A percentile compares a stretch with the other conserved stretches of the same genome.
Evolutionary conservation across 495 filamentous ascomycete genomes (phyloP).

Genomic region (Tuber microsphaerosporum): DNA sequence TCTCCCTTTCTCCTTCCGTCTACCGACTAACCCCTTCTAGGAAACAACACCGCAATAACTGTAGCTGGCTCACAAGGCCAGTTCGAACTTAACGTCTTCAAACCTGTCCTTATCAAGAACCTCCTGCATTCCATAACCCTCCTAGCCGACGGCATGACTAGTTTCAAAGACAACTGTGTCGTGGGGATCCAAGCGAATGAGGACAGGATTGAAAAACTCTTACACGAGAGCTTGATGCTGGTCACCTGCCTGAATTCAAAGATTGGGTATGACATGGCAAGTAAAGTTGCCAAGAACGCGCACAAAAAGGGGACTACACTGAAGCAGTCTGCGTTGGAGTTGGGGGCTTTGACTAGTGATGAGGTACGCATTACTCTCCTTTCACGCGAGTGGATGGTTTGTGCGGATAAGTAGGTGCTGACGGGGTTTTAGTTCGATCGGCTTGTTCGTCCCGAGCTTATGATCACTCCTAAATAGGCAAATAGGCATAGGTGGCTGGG

Average conservation of each 20-base stretch:
- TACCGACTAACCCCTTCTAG: constrained; percentile 14
- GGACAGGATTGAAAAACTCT: constrained; percentile 72
- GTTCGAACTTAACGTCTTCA: constrained; percentile 99
- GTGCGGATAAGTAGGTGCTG: background rate
- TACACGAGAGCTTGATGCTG: constrained; percentile 96
- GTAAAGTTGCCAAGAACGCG: constrained; percentile 97
- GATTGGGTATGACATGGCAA: constrained; percentile 97
- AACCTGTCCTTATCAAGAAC: constrained; percentile 91
- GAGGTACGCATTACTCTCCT: constrained; percentile 45
- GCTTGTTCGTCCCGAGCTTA: constrained; percentile 89
- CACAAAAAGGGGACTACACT: constrained; percentile 96
- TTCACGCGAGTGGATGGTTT: background rate
- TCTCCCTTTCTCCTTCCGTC: constrained; percentile 6
- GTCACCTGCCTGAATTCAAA: constrained; percentile 97
- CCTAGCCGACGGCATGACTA: constrained; percentile 83
- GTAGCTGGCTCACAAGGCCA: constrained; percentile 95
- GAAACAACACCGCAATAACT: constrained; percentile 81
- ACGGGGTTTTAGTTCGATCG: constrained; percentile 57
- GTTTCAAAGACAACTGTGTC: constrained; percentile 89
- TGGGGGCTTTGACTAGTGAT: constrained; percentile 78
- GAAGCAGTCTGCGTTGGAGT: constrained; percentile 88
- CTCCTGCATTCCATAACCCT: constrained; percentile 83
- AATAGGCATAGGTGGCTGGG: background rate
- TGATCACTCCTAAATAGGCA: constrained; percentile 67
- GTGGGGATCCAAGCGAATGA: constrained; percentile 87